Percentiles rank a stretch among this genome's conserved stretches.
Evolutionary conservation across 768 basidiomycete genomes (phyloP).

Genomic region (Mycena metata): DNA sequence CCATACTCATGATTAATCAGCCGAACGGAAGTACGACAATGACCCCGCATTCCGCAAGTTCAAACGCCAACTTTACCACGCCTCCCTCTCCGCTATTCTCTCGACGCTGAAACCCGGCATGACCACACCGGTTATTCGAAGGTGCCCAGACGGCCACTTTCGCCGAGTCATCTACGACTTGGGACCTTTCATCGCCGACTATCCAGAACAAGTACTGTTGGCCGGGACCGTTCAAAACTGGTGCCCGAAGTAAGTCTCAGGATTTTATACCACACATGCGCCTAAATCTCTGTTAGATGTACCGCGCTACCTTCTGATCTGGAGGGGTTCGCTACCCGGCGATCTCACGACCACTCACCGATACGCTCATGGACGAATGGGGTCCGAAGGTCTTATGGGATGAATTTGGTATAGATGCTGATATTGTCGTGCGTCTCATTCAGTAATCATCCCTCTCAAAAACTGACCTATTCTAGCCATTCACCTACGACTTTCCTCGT

Average conservation of each 20-base stretch:
- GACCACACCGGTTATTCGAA: no score
- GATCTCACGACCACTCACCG: conserved; percentile 25
- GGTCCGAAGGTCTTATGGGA: conserved; percentile 27
- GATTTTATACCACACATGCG: background rate
- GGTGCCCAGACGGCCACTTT: no score
- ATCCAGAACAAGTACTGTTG: no score
- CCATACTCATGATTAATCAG: no score
- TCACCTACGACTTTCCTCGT: conserved; percentile 40
- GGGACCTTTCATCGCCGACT: no score
- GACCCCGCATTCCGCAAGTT: no score
- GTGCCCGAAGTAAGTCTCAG: conserved; percentile 23
- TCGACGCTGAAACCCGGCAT: no score
- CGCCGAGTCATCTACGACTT: no score
- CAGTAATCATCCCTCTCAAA: no score
- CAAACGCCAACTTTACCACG: no score
- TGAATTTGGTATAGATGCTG: conserved; percentile 36
- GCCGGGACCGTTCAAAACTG: conserved; percentile 34
- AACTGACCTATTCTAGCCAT: conserved; percentile 36
- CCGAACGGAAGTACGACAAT: no score
- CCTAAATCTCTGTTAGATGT: background rate
- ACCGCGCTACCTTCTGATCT: conserved; percentile 18
- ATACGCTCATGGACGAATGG: conserved; percentile 8
- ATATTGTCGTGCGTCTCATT: conserved; percentile 32
- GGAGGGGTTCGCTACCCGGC: conserved; percentile 13
- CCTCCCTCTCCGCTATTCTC: no score